These are phyloP conservation scores for Exidia glandulosa DNA, from an alignment of 768 basidiomycete species.

Conservation along the genomic window DNA sequence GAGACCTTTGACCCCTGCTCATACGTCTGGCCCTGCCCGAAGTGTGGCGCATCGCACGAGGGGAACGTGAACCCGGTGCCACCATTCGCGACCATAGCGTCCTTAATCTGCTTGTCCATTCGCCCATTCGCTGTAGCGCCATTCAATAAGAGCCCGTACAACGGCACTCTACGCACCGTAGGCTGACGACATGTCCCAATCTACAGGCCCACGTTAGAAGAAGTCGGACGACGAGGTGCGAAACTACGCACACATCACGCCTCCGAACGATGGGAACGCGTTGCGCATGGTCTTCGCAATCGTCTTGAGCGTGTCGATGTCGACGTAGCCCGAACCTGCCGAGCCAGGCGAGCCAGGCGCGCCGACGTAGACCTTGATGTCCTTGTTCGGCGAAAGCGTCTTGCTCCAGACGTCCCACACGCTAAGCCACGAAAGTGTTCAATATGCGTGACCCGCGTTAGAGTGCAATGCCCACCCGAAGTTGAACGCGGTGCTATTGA, in stretches of 20 bases:
- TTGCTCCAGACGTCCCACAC: background rate
- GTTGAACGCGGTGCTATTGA: background rate
- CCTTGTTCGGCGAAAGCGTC: background rate
- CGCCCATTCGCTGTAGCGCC: slow-evolving; percentile 48
- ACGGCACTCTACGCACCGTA: background rate
- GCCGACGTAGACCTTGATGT: slow-evolving; percentile 51
- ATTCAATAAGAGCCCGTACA: no score
- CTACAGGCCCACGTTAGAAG: background rate
- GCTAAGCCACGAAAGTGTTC: no score
- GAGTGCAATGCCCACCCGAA: no score
- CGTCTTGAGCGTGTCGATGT: slow-evolving; percentile 27
- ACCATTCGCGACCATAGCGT: slow-evolving; percentile 42
- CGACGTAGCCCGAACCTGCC: slow-evolving; percentile 47
- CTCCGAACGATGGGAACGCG: slow-evolving; percentile 56
- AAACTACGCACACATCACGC: slow-evolving; percentile 35
- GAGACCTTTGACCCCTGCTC: slow-evolving; percentile 40
- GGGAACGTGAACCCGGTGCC: slow-evolving; percentile 62
- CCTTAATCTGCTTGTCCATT: slow-evolving; percentile 39
- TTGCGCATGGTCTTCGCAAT: slow-evolving; percentile 40
- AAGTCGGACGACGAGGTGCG: background rate
- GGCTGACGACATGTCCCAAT: background rate
- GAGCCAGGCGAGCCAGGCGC: slow-evolving; percentile 46
- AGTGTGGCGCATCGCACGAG: slow-evolving; percentile 44
- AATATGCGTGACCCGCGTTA: no score
- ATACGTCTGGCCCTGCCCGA: slow-evolving; percentile 37